Conservation (phyloP, 1,284 basidiomycete genomes). For the Cryptococcus sp. region DNA sequence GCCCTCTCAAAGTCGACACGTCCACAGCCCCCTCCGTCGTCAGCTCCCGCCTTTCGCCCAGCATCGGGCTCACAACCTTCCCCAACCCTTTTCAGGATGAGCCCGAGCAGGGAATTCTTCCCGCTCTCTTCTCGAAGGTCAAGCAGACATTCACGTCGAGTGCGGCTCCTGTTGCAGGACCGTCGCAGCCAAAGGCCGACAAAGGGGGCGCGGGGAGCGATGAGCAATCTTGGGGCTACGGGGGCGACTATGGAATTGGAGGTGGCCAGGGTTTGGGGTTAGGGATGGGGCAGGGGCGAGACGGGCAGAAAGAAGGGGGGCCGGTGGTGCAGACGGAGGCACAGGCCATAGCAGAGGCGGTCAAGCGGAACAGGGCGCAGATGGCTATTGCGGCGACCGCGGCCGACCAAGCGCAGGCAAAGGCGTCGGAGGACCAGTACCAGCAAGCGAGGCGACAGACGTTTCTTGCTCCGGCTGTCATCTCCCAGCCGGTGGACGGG, state of each 20-base stretch:
- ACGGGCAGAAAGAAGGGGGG: background rate
- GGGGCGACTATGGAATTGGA: background rate
- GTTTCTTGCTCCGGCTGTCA: too few species aligned
- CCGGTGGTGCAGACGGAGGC: constrained; percentile 35
- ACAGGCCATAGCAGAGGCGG: constrained; percentile 42
- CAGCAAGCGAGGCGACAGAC: too few species aligned
- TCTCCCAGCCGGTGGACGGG: too few species aligned
- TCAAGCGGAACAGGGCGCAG: constrained; percentile 15
- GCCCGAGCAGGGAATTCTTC: constrained; percentile 47
- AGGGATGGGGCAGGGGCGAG: background rate
- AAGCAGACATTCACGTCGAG: constrained; percentile 41
- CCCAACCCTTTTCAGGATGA: constrained; percentile 48
- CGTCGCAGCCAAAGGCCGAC: background rate
- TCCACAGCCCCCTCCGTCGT: constrained; percentile 5
- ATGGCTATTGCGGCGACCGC: constrained; percentile 10
- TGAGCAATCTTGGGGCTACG: constrained; percentile 3
- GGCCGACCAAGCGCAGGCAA: background rate
- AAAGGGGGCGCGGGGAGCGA: background rate
- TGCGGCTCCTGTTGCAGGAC: background rate
- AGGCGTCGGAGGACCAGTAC: too few species aligned
- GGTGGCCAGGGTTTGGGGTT: background rate
- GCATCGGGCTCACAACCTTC: constrained; percentile 43
- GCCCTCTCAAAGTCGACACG: constrained; percentile 13
- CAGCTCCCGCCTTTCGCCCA: constrained; percentile 17
- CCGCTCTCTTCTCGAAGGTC: constrained; percentile 46